Conservation (phyloP, 345 rosid species). For the Arabidopsis arenosa region DNA sequence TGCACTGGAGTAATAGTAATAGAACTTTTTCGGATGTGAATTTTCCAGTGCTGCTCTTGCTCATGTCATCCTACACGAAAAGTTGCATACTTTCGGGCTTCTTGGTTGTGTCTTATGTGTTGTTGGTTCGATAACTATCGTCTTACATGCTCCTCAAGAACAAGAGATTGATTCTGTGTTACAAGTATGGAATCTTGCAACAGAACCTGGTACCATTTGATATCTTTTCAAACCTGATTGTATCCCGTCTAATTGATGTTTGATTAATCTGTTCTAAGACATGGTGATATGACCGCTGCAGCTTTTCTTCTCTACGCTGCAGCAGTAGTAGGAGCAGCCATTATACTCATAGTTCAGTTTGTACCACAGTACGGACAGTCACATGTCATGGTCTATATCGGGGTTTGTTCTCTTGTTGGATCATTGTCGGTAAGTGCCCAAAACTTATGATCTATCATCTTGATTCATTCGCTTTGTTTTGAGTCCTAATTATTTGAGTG, state of each 20-base stretch:
- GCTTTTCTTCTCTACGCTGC: constrained; percentile 87
- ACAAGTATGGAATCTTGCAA: constrained; percentile 96
- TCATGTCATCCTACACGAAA: constrained; percentile 77
- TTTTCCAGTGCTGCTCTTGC: constrained; percentile 84
- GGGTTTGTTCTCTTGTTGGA: constrained; percentile 90
- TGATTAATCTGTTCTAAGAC: not conserved
- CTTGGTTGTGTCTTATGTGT: constrained; percentile 92
- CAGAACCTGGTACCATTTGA: constrained; percentile 76
- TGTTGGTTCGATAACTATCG: constrained; percentile 90
- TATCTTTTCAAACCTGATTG: not conserved
- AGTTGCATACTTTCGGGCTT: constrained; percentile 76
- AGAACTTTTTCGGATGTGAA: not conserved
- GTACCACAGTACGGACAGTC: constrained; percentile 91
- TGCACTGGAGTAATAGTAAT: not conserved
- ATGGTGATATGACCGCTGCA: constrained; percentile 43
- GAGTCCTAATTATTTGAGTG: not conserved
- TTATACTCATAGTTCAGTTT: constrained; percentile 63
- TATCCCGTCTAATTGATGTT: not conserved
- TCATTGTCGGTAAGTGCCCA: constrained; percentile 74
- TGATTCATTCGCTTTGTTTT: not conserved
- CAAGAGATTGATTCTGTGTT: constrained; percentile 77
- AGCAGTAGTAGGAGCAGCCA: constrained; percentile 68
- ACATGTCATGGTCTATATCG: constrained; percentile 88
- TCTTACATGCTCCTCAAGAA: constrained; percentile 96
- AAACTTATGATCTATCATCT: not conserved